Evolutionary conservation across 768 basidiomycete genomes (phyloP), one percentile per base, ranked within the genome.

Genomic region (Suillus clintonianus): DNA sequence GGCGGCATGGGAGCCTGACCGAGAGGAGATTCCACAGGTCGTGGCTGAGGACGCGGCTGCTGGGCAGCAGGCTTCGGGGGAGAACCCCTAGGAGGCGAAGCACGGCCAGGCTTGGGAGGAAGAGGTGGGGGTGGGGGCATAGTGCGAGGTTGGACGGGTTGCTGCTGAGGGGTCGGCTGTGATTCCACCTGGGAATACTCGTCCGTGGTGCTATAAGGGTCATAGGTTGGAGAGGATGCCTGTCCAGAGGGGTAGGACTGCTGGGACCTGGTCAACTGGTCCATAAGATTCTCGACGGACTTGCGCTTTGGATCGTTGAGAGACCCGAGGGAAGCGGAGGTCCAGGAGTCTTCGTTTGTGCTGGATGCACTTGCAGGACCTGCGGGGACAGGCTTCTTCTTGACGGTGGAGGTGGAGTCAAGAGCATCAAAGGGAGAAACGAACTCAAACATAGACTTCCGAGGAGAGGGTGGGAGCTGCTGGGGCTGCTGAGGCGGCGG

Each of bases 401-500:
- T 90, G 61, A 83, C 74, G 19, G 81, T 61, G 47, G 73, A 72
- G 0, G 72, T 39, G n/a, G 82, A 77, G 9, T 77, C 82, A 53
- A 94, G 82, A 30, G 90, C 92, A 68, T 95, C 92, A 68, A 94
- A 94, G 2, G 93, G 89, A 56, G 91, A 92, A 57, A 89, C 83
- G 65, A 91, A 94, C 43, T 94, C 91, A 68, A 95, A 95, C 84
- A 93, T 86, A 56, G 91, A 90, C 74, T 90, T 89, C 69, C 87
- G 89, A 27, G 89, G 84, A 47, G 89, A 88, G 36, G 91, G 85
- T 0, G 89, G 86, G 14, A 72, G 72, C 48, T 69, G 71, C 11
- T 68, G 56, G 32, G 48, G 81, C 63, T 81, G 83, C 60, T 79
- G 80, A 47, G 71, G 68, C 58, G 69, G 71, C 58, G 69, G 71